phyloP scores from a whole-genome alignment of 108 stramenopile genomes.

The Parietichytrium sp. region DNA sequence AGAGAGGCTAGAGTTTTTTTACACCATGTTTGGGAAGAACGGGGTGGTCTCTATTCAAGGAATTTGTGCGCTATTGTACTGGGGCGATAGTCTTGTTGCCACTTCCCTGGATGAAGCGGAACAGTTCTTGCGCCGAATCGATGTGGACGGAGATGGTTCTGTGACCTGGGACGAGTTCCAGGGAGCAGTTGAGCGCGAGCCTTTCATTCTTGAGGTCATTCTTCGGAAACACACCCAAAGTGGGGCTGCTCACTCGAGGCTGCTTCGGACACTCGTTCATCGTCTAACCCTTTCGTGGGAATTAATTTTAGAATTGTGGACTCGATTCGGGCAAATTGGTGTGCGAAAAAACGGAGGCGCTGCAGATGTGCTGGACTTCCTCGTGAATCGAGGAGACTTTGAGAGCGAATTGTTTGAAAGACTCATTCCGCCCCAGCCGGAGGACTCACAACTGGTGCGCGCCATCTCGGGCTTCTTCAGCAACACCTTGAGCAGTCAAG shows the following conservation, averaged over 20 bases:
- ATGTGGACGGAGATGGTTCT: not conserved
- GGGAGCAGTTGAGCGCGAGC: not conserved
- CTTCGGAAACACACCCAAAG: not conserved
- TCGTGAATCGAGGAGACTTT: not conserved
- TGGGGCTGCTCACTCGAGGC: not conserved
- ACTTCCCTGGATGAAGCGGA: constrained; percentile 27
- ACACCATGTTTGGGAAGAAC: not conserved
- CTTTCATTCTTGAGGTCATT: not conserved
- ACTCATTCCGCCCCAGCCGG: not conserved
- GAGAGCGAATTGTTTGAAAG: not conserved
- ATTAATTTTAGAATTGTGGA: not conserved
- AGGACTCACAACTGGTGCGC: not conserved
- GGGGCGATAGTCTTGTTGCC: constrained; percentile 19
- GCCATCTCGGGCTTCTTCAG: not conserved
- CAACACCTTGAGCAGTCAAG: not conserved
- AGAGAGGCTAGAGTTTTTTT: not conserved
- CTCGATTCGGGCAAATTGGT: not conserved
- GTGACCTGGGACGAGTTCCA: constrained; percentile 4
- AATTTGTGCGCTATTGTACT: constrained; percentile 6
- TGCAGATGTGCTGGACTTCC: not conserved
- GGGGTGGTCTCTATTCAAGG: not conserved
- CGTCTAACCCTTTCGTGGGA: constrained; percentile 27
- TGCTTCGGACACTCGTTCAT: constrained; percentile 7
- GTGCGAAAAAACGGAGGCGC: not conserved
- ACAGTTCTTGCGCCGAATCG: not conserved